Percentiles rank a stretch among this genome's conserved stretches.
Conservation (phyloP, 345 rosid genomes). For the Eucalyptus fibrosa region DNA sequence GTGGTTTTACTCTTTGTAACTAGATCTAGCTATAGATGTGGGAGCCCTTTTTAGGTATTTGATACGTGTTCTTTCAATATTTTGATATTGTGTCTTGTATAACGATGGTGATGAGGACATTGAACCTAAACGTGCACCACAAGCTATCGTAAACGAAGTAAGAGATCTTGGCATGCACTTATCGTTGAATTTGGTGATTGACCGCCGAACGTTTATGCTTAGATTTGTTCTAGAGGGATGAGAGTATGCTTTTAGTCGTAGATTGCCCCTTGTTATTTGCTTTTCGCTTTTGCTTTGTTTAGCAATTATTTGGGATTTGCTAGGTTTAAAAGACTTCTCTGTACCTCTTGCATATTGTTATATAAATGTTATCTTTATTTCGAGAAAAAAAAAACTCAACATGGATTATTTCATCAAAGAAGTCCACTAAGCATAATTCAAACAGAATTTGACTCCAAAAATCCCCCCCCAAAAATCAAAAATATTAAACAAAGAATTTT, state of each 20-base stretch:
- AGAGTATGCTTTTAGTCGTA: not conserved
- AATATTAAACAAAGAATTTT: not conserved
- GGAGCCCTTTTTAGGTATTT: not conserved
- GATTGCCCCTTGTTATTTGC: no score
- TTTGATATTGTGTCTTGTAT: not conserved
- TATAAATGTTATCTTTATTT: not conserved
- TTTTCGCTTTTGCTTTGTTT: not conserved
- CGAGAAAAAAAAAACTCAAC: no score
- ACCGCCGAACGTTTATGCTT: rapidly evolving
- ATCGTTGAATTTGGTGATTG: not conserved
- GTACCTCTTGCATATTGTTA: not conserved
- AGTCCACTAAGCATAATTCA: not conserved
- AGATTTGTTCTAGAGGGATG: rapidly evolving
- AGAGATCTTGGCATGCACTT: not conserved
- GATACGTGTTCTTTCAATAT: not conserved
- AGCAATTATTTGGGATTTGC: not conserved
- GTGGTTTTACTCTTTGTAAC: not conserved
- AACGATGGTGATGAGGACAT: not conserved
- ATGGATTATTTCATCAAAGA: not conserved
- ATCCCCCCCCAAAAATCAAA: no score
- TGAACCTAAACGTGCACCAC: not conserved
- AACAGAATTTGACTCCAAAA: not conserved
- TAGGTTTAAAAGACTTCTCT: no score
- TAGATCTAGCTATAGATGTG: not conserved
- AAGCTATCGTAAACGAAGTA: rapidly evolving